phyloP scores from a whole-genome alignment of 768 basidiomycete species.

The Tricholoma bakamatsutake region DNA sequence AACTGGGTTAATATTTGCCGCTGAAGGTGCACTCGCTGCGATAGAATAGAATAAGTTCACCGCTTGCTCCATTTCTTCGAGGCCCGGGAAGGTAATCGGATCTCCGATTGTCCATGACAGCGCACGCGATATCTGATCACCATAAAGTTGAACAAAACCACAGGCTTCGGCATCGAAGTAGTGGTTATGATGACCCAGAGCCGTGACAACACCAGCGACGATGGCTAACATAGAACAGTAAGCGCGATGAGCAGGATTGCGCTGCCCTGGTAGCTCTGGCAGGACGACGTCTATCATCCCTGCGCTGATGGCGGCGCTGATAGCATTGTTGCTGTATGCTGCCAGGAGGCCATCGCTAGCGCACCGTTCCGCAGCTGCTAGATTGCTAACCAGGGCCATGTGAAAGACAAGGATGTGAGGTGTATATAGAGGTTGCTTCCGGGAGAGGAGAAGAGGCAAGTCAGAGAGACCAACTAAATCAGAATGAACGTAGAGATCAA shows the following conservation, averaged over 20 bases:
- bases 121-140: conserved; percentile 70
- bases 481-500: conserved; percentile 64
- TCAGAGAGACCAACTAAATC: conserved; percentile 71
- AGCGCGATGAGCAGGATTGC: conserved; percentile 71
- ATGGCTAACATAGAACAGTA: conserved; percentile 86
- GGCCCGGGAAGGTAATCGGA: conserved; percentile 63
- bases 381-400: conserved; percentile 72
- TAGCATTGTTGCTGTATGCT: conserved; percentile 78
- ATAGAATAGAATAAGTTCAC: conserved; percentile 75
- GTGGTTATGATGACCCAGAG: conserved; percentile 60
- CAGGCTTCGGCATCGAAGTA: conserved; percentile 83
- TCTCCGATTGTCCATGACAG: conserved; percentile 82
- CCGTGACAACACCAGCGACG: conserved; percentile 62
- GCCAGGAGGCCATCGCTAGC: conserved; percentile 77
- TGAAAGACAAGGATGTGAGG: conserved; percentile 83
- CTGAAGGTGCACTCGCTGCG: conserved; percentile 46
- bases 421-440: conserved; percentile 65
- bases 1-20: conserved; percentile 40
- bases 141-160: conserved; percentile 80
- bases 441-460: conserved; percentile 51
- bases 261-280: conserved; percentile 67
- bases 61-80: conserved; percentile 82
- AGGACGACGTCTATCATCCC: conserved; percentile 65
- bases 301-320: conserved; percentile 69
- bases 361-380: conserved; percentile 76